Percentiles rank a stretch among this genome's conserved stretches.
These are phyloP conservation scores for Sporothrix protearum DNA, from an alignment of 2,329 filamentous ascomycete genomes.

Conservation along the genomic window DNA sequence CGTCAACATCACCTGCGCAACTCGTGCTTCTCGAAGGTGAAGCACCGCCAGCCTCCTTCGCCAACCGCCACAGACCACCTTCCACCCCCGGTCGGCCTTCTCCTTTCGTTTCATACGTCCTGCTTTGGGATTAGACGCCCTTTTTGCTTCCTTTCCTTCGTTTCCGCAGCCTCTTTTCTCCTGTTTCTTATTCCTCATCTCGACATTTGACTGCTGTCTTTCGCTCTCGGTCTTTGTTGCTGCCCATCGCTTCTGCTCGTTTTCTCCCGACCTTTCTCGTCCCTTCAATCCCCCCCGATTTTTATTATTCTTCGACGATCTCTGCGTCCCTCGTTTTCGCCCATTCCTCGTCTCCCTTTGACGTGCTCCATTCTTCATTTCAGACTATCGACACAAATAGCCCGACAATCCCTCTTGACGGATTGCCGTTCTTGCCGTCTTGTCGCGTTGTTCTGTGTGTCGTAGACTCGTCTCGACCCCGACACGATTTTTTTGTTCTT, in stretches of 20 bases:
- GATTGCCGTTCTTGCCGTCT: background rate
- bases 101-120: conserved; percentile 19
- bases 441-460: background rate
- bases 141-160: background rate
- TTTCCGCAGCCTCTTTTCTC: conserved; percentile 1
- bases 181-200: background rate
- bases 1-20: background rate
- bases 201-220: too few relatives aligned
- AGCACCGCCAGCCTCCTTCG: conserved; percentile 12
- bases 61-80: background rate
- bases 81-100: background rate
- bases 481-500: conserved; percentile 12
- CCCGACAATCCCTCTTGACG: background rate
- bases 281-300: background rate
- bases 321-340: background rate
- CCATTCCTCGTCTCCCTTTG: background rate
- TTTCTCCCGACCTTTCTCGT: background rate
- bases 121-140: conserved; percentile 17
- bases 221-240: conserved; percentile 1
- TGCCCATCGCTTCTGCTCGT: background rate
- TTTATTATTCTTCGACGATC: background rate
- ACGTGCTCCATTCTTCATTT: conserved; percentile 11
- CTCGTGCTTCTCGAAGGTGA: background rate
- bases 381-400: background rate
- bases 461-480: background rate